Base-by-base conservation (phyloP, 2,329 filamentous ascomycete species). In the Neopestalotiopsis sp. region DNA sequence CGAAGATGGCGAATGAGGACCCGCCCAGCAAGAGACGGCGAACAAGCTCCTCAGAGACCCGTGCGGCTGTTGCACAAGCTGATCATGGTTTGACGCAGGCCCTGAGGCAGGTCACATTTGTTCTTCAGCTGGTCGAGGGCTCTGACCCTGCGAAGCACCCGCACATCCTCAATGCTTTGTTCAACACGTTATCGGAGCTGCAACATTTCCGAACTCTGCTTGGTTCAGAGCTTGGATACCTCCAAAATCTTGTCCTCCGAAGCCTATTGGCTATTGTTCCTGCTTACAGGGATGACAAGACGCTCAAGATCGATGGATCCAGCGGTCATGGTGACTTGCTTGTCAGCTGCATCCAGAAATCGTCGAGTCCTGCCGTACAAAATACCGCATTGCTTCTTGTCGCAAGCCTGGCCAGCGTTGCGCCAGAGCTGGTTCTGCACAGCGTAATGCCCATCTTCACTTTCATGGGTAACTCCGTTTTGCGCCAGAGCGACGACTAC, bases 401-500 rank as follows among this genome's bases (percentile, higher is more conserved):
- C 69, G 94, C 95, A 30, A 92, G 91, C 68, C 86, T 99, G 56
- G 95, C 96, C 28, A 92, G 92, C 53, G 93, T 95, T 73, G 94
- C 94, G 0, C 96, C 97, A 0, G 95, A 97, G 78, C 84, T 97
- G 62, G 94, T 99, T 3, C 86, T 99, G 68, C 95, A 99, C 81
- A 98, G 94, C 74, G 94, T 99, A 67, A 99, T 99, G 96, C 96
- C 96, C 13, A 95, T 99, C 66, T 99, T 99, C 82, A 98, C 96
- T 0, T 98, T 98, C 78, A 98, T 98, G 91, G 94, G 95, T 57
- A 92, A 92, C 58, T 97, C 94, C 3, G 91, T 98, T 24, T 87
- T 99, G 64, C 91, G 93, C 63, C 95, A 98, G 81, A 94, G 94
- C 74, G 97, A 99, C 75, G 95, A 98, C 74, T 98, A 98, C 82